phyloP scores from a whole-genome alignment of 148 eudicot genomes.

The Salicornia ramosissima region DNA sequence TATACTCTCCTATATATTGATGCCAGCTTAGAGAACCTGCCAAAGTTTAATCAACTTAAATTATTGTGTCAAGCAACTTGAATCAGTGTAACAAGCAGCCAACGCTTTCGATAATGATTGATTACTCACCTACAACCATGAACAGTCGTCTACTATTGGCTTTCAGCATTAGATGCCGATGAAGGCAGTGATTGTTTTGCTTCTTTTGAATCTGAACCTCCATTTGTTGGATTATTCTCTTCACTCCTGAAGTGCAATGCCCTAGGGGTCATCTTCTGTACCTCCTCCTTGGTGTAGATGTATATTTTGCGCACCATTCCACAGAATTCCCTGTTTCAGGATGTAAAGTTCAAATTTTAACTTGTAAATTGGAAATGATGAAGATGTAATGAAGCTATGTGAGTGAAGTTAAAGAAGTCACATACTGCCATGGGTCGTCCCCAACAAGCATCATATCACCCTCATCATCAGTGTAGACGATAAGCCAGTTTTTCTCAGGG shows the following conservation, averaged over 20 bases:
- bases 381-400: too few species aligned
- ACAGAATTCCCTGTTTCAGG: constrained; percentile 68
- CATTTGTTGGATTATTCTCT: constrained; percentile 42
- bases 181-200: constrained; percentile 37
- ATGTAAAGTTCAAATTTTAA: not conserved
- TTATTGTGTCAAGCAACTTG: not conserved
- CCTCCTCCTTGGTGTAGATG: constrained; percentile 90
- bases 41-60: not conserved
- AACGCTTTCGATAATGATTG: not conserved
- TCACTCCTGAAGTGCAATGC: constrained; percentile 48
- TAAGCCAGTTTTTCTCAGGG: constrained; percentile 65
- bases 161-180: constrained; percentile 38
- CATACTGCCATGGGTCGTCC: constrained; percentile 99
- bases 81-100: not conserved
- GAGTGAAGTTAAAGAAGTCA: constrained; percentile 7
- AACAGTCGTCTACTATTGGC: constrained; percentile 25
- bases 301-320: constrained; percentile 83
- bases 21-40: constrained; percentile 19
- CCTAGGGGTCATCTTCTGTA: constrained; percentile 75
- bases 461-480: constrained; percentile 93
- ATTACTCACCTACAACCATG: constrained; percentile 28
- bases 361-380: not conserved
- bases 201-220: constrained; percentile 54
- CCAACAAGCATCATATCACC: constrained; percentile 99
- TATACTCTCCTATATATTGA: constrained; percentile 9